Base-by-base conservation (phyloP, 495 filamentous ascomycete genomes). In the Astrothelium subdiscretum region DNA sequence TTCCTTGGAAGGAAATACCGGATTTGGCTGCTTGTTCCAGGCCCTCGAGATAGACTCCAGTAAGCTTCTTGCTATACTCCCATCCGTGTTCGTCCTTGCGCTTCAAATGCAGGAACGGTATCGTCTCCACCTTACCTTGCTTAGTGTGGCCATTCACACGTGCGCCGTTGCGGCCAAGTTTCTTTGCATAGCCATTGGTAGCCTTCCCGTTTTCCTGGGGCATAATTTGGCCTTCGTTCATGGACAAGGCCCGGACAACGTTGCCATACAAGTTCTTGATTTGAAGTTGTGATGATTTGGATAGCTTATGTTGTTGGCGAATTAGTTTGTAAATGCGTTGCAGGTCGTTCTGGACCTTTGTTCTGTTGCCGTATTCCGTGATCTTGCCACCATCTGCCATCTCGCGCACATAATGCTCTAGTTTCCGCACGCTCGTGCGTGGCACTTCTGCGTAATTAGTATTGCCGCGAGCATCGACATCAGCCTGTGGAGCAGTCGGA, bases 51-150 rank as follows among this genome's bases (percentile, higher is more conserved):
- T 97, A 99, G 67, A 89, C 70, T 27, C 90, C 89, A 26, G 94
- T 97, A 42, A 97, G 81, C 78, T 92, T 96, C 81, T 97, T 97
- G 82, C 88, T 96, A 78, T 97, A 99, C 72, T 99, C 91, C 94
- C 94, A 99, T 61, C 92, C 92, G 70, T 96, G 86, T 64, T 90
- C 85, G 43, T 87, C 86, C 79, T 97, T 96, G 71, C 92, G 87
- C 82, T 95, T 96, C 57, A 99, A 79, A 72, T 99, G 94, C 57
- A 99, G 78, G 83, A 99, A 99, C 22, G 94, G 94, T 69, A 99
- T 94, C 31, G 92, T 96, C 78, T 98, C 95, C 58, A 94, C 85
- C 77, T 95, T 96, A 67, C 89, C 90, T 63, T 87, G 85, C 74
- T 89, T 88, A 43, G 78, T 71, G 57, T 78, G 76, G 40, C 81